phyloP scores from a whole-genome alignment of 148 eudicot genomes.

The Camellia sinensis region DNA sequence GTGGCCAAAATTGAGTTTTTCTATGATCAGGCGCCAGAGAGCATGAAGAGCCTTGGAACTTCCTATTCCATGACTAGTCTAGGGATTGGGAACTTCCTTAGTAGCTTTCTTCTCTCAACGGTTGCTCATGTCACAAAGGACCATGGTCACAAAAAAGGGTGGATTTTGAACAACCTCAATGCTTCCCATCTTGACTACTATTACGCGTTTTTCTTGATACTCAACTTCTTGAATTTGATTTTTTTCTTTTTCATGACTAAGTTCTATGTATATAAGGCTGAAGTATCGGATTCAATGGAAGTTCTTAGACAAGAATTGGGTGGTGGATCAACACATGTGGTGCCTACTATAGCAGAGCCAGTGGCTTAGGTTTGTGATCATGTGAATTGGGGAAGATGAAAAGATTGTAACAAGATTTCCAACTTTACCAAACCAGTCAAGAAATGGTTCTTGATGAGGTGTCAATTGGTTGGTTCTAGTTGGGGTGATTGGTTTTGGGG shows the following conservation, averaged over 20 bases:
- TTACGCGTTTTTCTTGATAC: slow-evolving; percentile 14
- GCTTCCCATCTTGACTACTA: slow-evolving; percentile 27
- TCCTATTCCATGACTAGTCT: slow-evolving; percentile 19
- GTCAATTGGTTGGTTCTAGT: too few species aligned
- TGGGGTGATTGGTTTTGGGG: too few species aligned
- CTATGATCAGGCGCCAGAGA: slow-evolving; percentile 26
- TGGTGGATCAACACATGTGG: neutral
- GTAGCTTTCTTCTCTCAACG: slow-evolving; percentile 19
- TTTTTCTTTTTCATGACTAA: slow-evolving; percentile 18
- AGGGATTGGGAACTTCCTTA: slow-evolving; percentile 23
- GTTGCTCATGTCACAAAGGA: slow-evolving; percentile 23
- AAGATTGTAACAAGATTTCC: too few species aligned
- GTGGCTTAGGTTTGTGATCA: neutral
- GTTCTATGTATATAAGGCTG: slow-evolving; percentile 21
- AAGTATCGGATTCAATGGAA: slow-evolving; percentile 26
- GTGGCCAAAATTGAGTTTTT: slow-evolving; percentile 25
- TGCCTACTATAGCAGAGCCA: neutral
- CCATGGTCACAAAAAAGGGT: slow-evolving; percentile 19
- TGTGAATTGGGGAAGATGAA: neutral
- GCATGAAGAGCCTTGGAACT: slow-evolving; percentile 28
- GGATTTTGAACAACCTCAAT: slow-evolving; percentile 29
- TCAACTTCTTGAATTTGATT: slow-evolving; percentile 12
- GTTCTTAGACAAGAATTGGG: slow-evolving; percentile 18
- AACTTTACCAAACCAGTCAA: too few species aligned
- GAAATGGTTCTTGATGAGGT: too few species aligned